Evolutionary conservation across 2,329 filamentous ascomycete genomes (phyloP), one percentile per base, ranked within the genome.

Genomic region (Ascochyta rabiei): DNA sequence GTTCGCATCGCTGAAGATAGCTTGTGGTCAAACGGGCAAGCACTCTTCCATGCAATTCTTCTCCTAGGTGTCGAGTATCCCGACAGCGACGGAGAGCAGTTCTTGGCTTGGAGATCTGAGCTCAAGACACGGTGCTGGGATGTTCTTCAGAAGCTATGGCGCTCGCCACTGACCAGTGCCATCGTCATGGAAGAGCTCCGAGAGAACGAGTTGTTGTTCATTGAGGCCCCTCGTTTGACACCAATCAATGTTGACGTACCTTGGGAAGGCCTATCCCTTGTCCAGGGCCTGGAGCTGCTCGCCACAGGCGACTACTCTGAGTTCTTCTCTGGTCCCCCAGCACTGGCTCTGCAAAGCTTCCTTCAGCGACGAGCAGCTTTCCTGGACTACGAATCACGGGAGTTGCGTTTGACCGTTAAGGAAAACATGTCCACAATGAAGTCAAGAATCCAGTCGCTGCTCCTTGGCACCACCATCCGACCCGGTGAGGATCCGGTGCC

Each of bases 1-100:
- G 79, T 98, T 2, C 86, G 86, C 21, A 79, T 95, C 28, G 82
- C 89, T 45, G 77, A 86, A 1, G 84, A 86, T 24, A 84, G 91
- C 42, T 76, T 89, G 2, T 96, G 96, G 73, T 84, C 87, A 12
- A 80, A 84, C 15, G 84, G 86, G 13, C 83, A 83, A 18, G 93
- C 95, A 0, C 79, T 99, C 13, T 92, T 99, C 70, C 93, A 99
- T 76, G 84, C 86, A 9, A 83, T 98, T 44, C 78, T 96, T 43
- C 82, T 84, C 12, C 81, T 95, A n/a, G 80, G 89, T 30, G 79
- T 91, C 4, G 84, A 86, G 44, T 86, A 89, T 43, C 89, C 89
- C 1, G 84, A 87, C 30, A 82, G 80, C 1, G 81, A 88, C 54
- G 84, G 63, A 9, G 65, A 64, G 9, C 64, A 67, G 18, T 73